Conservation (phyloP, 352 stramenopile species). For the Thalassiosira hispida region DNA sequence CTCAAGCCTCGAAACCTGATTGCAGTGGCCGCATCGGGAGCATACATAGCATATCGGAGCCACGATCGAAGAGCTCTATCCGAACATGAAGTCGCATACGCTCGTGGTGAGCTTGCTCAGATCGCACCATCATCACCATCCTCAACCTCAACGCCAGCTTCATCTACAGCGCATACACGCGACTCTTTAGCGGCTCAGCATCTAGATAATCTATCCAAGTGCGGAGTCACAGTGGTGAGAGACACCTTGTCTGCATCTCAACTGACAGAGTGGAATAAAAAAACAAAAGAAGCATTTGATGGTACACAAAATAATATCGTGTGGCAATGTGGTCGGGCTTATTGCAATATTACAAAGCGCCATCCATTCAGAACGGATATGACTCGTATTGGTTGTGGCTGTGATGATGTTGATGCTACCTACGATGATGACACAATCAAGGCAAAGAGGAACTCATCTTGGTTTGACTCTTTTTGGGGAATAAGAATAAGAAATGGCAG, state of each 20-base stretch:
- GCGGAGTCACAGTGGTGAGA: slow-evolving; percentile 18
- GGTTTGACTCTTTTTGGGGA: slow-evolving; percentile 5
- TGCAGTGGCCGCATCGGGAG: slow-evolving; percentile 3
- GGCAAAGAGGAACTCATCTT: neutral
- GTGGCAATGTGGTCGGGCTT: slow-evolving; percentile 30
- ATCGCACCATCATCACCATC: neutral
- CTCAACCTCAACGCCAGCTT: neutral
- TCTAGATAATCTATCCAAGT: slow-evolving; percentile 17
- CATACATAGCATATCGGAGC: slow-evolving; percentile 12
- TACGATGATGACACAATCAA: neutral
- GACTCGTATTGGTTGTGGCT: slow-evolving; percentile 13
- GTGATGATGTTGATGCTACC: neutral
- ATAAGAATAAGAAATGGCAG: neutral
- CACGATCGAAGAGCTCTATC: slow-evolving; percentile 29
- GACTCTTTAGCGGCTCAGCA: neutral
- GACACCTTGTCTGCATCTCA: slow-evolving; percentile 16
- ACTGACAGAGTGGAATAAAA: slow-evolving; percentile 22
- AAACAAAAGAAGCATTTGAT: slow-evolving; percentile 22
- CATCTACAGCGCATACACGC: neutral
- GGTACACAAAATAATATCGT: slow-evolving; percentile 14
- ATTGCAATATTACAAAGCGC: slow-evolving; percentile 26
- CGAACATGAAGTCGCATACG: neutral
- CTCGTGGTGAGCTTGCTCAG: slow-evolving; percentile 3
- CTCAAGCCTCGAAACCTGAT: neutral
- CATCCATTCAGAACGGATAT: slow-evolving; percentile 26